Evolutionary conservation across 345 rosid genomes (phyloP).

Genomic region (Toxicodendron radicans): DNA sequence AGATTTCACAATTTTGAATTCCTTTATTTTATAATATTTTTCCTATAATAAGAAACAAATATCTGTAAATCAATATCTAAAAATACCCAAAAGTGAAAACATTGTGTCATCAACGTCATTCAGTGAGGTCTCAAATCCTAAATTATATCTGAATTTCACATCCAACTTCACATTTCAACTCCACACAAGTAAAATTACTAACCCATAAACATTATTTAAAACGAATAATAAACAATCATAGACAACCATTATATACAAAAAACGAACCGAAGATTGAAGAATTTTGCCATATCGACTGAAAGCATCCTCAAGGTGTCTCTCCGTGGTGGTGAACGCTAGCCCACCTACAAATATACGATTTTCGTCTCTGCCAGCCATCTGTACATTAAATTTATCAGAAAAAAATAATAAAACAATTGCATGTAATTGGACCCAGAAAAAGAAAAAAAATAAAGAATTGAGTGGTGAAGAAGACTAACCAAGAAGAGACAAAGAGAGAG

Average conservation of each 20-base stretch:
- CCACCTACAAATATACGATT: slow-evolving; percentile 21
- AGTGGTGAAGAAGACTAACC: neutral
- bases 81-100: neutral
- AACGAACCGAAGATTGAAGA: slow-evolving; percentile 8
- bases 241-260: neutral
- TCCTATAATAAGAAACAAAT: neutral
- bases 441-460: neutral
- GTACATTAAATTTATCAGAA: too few species aligned
- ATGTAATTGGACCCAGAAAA: neutral
- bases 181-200: neutral
- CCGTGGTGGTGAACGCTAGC: slow-evolving; percentile 10
- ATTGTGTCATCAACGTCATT: neutral
- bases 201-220: neutral
- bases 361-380: slow-evolving; percentile 19
- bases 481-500: neutral
- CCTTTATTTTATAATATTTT: too few species aligned
- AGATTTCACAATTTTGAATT: too few species aligned
- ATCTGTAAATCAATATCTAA: neutral
- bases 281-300: slow-evolving; percentile 17
- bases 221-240: too few species aligned
- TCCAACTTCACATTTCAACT: neutral
- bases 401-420: too few species aligned
- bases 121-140: neutral
- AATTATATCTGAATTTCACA: neutral
- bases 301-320: slow-evolving; percentile 22